Evolutionary conservation across 2,329 filamentous ascomycete species (phyloP), one percentile per base, ranked within the genome.

Genomic region (Kalmusia sp.): DNA sequence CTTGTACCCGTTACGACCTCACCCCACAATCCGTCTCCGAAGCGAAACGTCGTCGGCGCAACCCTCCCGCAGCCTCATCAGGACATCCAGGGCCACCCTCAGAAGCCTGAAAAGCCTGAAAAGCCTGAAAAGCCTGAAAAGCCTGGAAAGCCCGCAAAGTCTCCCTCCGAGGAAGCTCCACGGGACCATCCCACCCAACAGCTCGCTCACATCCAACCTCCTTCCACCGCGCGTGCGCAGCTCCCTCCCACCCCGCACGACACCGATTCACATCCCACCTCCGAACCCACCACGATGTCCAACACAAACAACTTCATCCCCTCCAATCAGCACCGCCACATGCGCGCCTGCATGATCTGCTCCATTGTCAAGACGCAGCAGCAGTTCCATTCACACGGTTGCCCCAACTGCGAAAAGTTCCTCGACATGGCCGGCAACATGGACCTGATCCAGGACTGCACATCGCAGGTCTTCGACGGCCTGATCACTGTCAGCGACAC

Each of bases 341-440:
- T 96, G 64, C 93, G 95, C 77, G 95, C 95, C 69, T 99, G 95
- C 82, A 97, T 99, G 92, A 92, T 98, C 65, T 99, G 95, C 85
- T 93, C 92, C 49, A 90, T 98, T 72, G 91, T 98, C 61, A 92
- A 93, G 82, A 88, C 90, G 56, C 87, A 88, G 69, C 83, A 82
- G 62, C 89, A 91, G 75, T 99, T 99, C 83, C 83, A 88, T 68
- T 85, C 87, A 67, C 84, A 90, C 71, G 95, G 95, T 63, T 99
- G 95, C 73, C 95, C 95, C 57, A 99, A 99, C 82, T 99, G 95
- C 83, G 93, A 97, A 72, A 87, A 90, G 44, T 91, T 96, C 75
- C 88, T 99, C 54, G 88, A 91, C 74, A 88, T 98, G 56, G 84
- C 86, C 60, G 87, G 88, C 72, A 90, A 88, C 61, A 80, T 84